Percentiles rank a stretch among this genome's conserved stretches.
Conservation (phyloP, 1,139 yeast species). For the Lodderomyces orthopsilosis region DNA sequence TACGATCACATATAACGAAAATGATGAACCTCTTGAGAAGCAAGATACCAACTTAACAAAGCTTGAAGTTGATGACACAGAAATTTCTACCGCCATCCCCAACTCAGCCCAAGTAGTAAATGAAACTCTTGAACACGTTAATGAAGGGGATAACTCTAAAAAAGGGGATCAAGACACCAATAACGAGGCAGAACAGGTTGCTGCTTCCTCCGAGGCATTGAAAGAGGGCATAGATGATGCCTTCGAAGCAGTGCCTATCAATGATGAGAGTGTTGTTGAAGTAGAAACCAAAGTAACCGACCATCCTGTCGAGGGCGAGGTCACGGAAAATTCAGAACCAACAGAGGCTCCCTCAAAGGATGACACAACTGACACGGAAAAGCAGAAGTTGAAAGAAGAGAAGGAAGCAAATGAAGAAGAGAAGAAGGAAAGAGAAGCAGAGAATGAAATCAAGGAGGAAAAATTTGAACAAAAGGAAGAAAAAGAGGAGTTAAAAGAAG, state of each 20-base stretch:
- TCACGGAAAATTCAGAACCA: background rate
- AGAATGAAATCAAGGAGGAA: conserved; percentile 8
- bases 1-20: conserved; percentile 1
- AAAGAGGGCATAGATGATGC: conserved; percentile 11
- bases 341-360: background rate
- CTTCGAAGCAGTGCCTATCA: conserved; percentile 10
- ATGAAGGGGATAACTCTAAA: conserved; percentile 6
- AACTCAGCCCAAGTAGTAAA: background rate
- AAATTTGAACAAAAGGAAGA: conserved; percentile 8
- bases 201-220: background rate
- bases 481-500: conserved; percentile 3
- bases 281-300: conserved; percentile 8
- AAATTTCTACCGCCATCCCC: background rate
- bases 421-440: conserved; percentile 8
- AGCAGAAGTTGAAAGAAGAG: background rate
- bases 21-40: conserved; percentile 4
- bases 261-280: conserved; percentile 5
- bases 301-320: background rate
- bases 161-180: background rate
- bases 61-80: background rate
- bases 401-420: conserved; percentile 11
- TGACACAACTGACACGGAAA: conserved; percentile 4
- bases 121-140: conserved; percentile 1
- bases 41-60: background rate
- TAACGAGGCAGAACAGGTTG: background rate